Evolutionary conservation across 805 yeast genomes (phyloP).

Genomic region (Ogataea parapolymorpha): DNA sequence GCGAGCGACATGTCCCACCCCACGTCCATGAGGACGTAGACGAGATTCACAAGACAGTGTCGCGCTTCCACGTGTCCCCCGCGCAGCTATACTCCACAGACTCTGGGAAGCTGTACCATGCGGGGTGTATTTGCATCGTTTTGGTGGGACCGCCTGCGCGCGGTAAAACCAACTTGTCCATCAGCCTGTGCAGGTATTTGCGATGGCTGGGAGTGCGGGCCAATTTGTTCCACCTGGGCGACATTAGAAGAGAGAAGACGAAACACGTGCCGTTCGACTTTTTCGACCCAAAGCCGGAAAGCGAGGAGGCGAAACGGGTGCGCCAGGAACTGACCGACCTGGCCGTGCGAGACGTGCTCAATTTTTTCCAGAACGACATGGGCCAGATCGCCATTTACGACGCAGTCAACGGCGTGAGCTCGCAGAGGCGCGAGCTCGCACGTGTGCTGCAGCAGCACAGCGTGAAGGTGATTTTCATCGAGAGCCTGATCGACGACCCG

Average conservation of each 20-base stretch:
- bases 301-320: slow-evolving; percentile 44
- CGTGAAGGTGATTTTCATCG: slow-evolving; percentile 83
- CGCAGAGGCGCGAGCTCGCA: slow-evolving; percentile 59
- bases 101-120: slow-evolving; percentile 89
- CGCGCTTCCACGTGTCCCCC: slow-evolving; percentile 71
- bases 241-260: slow-evolving; percentile 66
- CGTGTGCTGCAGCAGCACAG: slow-evolving; percentile 51
- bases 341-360: slow-evolving; percentile 65
- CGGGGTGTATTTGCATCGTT: slow-evolving; percentile 87
- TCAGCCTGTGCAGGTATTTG: slow-evolving; percentile 84
- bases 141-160: slow-evolving; percentile 94
- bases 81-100: slow-evolving; percentile 93
- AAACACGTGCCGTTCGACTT: slow-evolving; percentile 65
- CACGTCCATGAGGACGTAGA: slow-evolving; percentile 35
- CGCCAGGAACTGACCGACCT: slow-evolving; percentile 58
- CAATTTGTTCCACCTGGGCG: slow-evolving; percentile 87
- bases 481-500: slow-evolving; percentile 76
- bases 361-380: slow-evolving; percentile 66
- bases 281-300: slow-evolving; percentile 53
- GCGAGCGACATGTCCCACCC: slow-evolving; percentile 1
- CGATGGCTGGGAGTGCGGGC: slow-evolving; percentile 96
- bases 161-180: slow-evolving; percentile 91
- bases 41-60: slow-evolving; percentile 65
- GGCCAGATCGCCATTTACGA: slow-evolving; percentile 97
- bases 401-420: slow-evolving; percentile 82